phyloP scores from a whole-genome alignment of 2,329 filamentous ascomycete genomes.

The Colletotrichum godetiae region DNA sequence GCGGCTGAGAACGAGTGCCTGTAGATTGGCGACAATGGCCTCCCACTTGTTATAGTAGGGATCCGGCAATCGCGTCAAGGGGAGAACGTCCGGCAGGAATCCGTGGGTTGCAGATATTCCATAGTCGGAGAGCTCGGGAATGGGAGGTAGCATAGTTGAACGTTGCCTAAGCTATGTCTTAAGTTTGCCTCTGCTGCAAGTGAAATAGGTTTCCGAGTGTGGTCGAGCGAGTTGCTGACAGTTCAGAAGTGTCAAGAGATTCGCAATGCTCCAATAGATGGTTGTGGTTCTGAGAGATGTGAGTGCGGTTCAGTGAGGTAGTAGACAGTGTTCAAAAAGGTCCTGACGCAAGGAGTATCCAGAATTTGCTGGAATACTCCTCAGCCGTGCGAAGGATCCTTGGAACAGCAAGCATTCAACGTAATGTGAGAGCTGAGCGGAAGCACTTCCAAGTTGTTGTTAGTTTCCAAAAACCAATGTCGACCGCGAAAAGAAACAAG shows the following conservation, averaged over 20 bases:
- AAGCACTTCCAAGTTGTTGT: neutral
- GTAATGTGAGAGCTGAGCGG: neutral
- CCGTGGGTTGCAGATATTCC: conserved; percentile 82
- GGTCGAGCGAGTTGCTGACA: neutral
- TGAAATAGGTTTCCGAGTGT: neutral
- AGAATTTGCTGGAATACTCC: conserved; percentile 69
- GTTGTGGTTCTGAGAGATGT: conserved; percentile 12
- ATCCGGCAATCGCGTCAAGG: conserved; percentile 84
- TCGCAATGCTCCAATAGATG: neutral
- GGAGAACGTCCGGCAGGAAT: conserved; percentile 86
- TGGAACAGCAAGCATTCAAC: conserved; percentile 27
- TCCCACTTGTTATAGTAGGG: conserved; percentile 98
- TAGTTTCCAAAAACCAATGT: neutral
- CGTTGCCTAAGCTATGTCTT: neutral
- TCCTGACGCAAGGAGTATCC: conserved; percentile 75
- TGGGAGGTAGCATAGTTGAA: conserved; percentile 64
- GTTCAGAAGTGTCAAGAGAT: neutral
- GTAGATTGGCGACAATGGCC: conserved; percentile 84
- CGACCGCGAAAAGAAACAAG: neutral
- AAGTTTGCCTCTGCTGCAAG: neutral
- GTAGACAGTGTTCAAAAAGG: conserved; percentile 40
- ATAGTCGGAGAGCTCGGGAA: conserved; percentile 79
- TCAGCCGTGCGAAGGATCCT: conserved; percentile 65
- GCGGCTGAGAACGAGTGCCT: conserved; percentile 86
- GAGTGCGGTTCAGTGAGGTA: conserved; percentile 2